Percentiles rank a stretch among this genome's conserved stretches.
Evolutionary conservation across 257 asterid genomes (phyloP).

Genomic region (Plantago ovata): DNA sequence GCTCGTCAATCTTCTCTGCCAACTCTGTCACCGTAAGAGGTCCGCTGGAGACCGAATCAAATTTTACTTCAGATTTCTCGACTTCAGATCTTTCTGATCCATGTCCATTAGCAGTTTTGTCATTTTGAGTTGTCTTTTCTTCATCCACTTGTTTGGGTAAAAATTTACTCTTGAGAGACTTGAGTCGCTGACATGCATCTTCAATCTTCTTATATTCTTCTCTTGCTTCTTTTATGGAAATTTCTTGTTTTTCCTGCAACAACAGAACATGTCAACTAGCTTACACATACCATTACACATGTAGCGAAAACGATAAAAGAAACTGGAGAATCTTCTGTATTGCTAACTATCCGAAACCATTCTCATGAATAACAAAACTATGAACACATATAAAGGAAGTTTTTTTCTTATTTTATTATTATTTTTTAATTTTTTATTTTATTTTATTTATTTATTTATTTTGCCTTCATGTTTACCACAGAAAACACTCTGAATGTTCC

Average conservation of each 20-base stretch:
- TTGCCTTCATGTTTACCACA: no score
- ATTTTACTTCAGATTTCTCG: slow-evolving; percentile 25
- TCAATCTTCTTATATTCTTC: slow-evolving; percentile 56
- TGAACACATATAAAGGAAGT: no score
- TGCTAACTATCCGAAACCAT: no score
- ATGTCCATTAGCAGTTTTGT: slow-evolving; percentile 9
- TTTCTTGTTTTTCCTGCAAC: slow-evolving; percentile 54
- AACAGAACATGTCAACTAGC: no score
- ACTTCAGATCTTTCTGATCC: slow-evolving; percentile 16
- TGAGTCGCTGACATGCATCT: slow-evolving; percentile 31
- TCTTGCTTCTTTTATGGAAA: slow-evolving; percentile 37
- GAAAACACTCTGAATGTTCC: no score
- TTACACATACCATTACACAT: no score
- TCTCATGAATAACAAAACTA: no score
- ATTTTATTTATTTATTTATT: no score
- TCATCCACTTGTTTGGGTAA: slow-evolving; percentile 25
- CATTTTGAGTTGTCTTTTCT: slow-evolving; percentile 11
- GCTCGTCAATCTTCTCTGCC: slow-evolving; percentile 79
- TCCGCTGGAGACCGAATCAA: slow-evolving; percentile 27
- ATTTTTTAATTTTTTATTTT: no score
- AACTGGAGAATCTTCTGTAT: no score
- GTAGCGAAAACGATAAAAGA: no score
- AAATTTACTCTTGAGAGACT: slow-evolving; percentile 29
- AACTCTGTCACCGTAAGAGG: slow-evolving; percentile 66
- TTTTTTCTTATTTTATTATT: no score